These are phyloP conservation scores for Alternaria sp. DNA, from an alignment of 2,329 filamentous ascomycete species.

Conservation along the genomic window DNA sequence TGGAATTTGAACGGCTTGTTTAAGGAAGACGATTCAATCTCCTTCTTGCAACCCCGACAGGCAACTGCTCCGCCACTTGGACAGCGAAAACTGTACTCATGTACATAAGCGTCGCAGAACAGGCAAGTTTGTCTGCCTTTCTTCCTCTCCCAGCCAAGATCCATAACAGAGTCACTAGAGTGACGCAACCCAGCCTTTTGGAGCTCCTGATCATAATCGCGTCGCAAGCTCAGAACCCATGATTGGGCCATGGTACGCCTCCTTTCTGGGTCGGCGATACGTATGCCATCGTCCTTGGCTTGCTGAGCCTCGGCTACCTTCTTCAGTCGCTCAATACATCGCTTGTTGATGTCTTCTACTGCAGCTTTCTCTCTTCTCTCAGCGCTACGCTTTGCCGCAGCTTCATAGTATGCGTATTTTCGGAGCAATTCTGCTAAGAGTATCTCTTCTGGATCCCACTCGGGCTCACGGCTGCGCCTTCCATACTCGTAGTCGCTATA, in stretches of 20 bases:
- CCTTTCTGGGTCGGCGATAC: background rate
- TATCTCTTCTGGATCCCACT: background rate
- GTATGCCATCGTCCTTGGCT: background rate
- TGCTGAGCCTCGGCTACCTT: background rate
- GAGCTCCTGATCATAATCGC: background rate
- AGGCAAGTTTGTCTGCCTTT: slow-evolving; percentile 4
- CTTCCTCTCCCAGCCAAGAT: slow-evolving; percentile 3
- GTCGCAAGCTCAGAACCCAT: background rate
- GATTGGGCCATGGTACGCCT: slow-evolving; percentile 1
- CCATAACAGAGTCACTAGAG: background rate
- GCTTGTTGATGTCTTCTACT: background rate
- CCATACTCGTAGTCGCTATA: background rate
- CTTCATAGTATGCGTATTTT: background rate
- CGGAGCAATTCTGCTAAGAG: background rate
- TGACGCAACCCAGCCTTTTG: background rate
- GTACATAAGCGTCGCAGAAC: background rate
- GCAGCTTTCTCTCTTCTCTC: background rate
- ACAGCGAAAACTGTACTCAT: slow-evolving; percentile 2
- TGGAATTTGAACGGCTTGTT: slow-evolving; percentile 1
- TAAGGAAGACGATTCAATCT: slow-evolving; percentile 3
- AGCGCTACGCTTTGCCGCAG: background rate
- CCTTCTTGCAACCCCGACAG: slow-evolving; percentile 1
- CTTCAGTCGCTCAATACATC: slow-evolving; percentile 3
- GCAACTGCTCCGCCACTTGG: slow-evolving; percentile 10
- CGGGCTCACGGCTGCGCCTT: background rate